Conservation (phyloP, 2,329 filamentous ascomycete species). For the Alternaria novae-zelandiae region DNA sequence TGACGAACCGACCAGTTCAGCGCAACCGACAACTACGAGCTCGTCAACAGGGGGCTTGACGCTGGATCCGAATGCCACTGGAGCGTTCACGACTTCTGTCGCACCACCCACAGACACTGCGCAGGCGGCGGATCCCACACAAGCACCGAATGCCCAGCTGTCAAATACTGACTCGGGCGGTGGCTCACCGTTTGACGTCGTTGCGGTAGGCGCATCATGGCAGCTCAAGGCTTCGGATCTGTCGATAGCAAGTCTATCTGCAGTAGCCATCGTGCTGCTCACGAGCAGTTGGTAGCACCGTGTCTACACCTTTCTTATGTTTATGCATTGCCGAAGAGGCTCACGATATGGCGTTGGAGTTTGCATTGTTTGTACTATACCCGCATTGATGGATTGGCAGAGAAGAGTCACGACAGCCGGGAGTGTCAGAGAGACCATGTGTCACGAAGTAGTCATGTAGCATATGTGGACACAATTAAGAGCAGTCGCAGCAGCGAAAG, state of each 20-base stretch:
- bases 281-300: slow-evolving; percentile 10
- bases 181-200: slow-evolving; percentile 55
- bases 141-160: slow-evolving; percentile 38
- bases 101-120: slow-evolving; percentile 13
- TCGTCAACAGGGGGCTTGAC: slow-evolving; percentile 14
- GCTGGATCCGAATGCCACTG: slow-evolving; percentile 23
- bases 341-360: slow-evolving; percentile 24
- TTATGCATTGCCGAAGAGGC: slow-evolving; percentile 14
- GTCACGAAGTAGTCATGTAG: background rate
- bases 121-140: slow-evolving; percentile 14
- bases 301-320: slow-evolving; percentile 3
- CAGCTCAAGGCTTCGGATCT: slow-evolving; percentile 9
- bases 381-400: slow-evolving; percentile 16
- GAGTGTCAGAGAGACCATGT: background rate
- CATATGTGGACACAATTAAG: background rate
- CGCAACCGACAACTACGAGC: slow-evolving; percentile 3
- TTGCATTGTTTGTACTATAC: slow-evolving; percentile 35
- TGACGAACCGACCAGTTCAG: slow-evolving; percentile 9
- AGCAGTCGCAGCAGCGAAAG: background rate
- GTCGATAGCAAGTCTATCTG: slow-evolving; percentile 18
- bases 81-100: slow-evolving; percentile 8
- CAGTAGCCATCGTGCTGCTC: slow-evolving; percentile 13
- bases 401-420: background rate
- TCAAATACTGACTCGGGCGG: slow-evolving; percentile 49
- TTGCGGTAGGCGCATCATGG: slow-evolving; percentile 27